Evolutionary conservation across 257 asterid species (phyloP).

Genomic region (Primulina tabacum): DNA sequence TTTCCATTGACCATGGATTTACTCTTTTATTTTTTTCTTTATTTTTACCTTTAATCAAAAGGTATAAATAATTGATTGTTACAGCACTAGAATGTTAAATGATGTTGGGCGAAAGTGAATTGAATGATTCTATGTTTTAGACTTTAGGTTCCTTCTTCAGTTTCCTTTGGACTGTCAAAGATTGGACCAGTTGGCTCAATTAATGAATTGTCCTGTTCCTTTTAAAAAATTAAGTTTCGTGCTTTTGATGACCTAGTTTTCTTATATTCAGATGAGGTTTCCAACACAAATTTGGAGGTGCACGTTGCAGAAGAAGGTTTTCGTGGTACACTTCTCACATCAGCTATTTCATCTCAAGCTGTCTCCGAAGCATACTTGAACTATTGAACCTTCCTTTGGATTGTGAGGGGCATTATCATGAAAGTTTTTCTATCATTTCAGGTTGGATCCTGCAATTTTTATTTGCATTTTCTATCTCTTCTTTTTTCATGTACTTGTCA

Average conservation of each 20-base stretch:
- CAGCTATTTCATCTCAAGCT: conserved; percentile 59
- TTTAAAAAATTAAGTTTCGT: background rate
- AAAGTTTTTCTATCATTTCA: conserved; percentile 20
- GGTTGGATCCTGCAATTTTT: conserved; percentile 30
- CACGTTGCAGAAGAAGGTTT: conserved; percentile 76
- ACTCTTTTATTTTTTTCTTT: background rate
- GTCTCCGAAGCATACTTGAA: conserved; percentile 67
- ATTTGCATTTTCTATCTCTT: conserved; percentile 4
- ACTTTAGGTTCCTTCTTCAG: background rate
- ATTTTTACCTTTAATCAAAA: background rate
- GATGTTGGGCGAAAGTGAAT: background rate
- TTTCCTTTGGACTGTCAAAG: conserved; percentile 1
- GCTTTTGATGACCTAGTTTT: conserved; percentile 16
- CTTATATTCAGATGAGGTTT: conserved; percentile 73
- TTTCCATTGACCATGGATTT: background rate
- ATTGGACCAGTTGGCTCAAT: background rate
- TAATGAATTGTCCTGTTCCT: background rate
- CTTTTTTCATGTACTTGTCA: conserved; percentile 4
- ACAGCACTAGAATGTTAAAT: background rate
- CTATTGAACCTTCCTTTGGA: conserved; percentile 27
- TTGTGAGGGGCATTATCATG: conserved; percentile 22
- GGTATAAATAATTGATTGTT: background rate
- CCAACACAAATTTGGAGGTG: conserved; percentile 54
- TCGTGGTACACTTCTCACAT: conserved; percentile 92
- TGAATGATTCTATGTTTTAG: background rate